phyloP scores from a whole-genome alignment of 2,329 filamentous ascomycete genomes.

The Fusarium coicis region DNA sequence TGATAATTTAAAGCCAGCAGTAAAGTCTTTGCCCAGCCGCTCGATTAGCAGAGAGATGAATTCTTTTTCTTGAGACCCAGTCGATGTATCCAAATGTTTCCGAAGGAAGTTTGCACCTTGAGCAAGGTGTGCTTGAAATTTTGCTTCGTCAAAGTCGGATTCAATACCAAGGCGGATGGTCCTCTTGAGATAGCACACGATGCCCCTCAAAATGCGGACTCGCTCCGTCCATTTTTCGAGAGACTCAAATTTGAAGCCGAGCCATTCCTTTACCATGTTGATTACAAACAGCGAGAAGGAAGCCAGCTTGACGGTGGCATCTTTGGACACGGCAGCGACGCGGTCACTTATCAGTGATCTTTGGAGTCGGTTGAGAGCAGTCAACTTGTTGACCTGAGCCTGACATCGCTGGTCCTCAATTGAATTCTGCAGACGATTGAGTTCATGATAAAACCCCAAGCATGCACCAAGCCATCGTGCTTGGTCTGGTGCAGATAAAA shows the following conservation, averaged over 20 bases:
- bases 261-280: slow-evolving; percentile 55
- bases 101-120: slow-evolving; percentile 59
- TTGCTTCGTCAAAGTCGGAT: slow-evolving; percentile 67
- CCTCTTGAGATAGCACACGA: slow-evolving; percentile 66
- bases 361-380: slow-evolving; percentile 68
- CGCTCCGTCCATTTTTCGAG: slow-evolving; percentile 49
- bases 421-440: slow-evolving; percentile 55
- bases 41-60: slow-evolving; percentile 55
- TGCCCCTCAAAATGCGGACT: slow-evolving; percentile 46
- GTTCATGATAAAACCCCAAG: slow-evolving; percentile 61
- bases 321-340: slow-evolving; percentile 67
- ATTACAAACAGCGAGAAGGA: slow-evolving; percentile 61
- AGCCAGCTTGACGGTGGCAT: slow-evolving; percentile 67
- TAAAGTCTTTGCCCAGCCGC: slow-evolving; percentile 67
- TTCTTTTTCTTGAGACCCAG: slow-evolving; percentile 44
- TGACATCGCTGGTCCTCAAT: slow-evolving; percentile 56
- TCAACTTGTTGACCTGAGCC: slow-evolving; percentile 60
- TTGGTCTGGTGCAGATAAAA: slow-evolving; percentile 53
- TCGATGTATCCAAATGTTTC: slow-evolving; percentile 43
- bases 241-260: slow-evolving; percentile 49
- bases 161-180: slow-evolving; percentile 61
- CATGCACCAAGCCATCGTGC: slow-evolving; percentile 62
- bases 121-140: slow-evolving; percentile 71
- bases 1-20: slow-evolving; percentile 75
- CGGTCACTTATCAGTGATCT: slow-evolving; percentile 66